Evolutionary conservation across 345 rosid genomes (phyloP).

Genomic region (Clausena lansium): DNA sequence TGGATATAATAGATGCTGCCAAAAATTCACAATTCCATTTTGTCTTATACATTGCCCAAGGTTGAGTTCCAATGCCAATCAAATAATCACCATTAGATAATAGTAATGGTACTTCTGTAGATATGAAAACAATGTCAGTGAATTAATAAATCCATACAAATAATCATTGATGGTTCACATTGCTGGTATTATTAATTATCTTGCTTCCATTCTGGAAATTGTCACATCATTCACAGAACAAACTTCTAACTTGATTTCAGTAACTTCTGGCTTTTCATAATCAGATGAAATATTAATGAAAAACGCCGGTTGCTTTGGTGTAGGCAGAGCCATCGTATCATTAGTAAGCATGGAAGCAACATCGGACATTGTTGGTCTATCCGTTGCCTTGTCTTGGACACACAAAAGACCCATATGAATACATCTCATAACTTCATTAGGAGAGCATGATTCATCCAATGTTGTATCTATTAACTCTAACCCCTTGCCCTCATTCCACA

Average conservation of each 20-base stretch:
- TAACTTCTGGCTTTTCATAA: not conserved
- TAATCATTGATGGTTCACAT: no score
- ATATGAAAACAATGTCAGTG: no score
- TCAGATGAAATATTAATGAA: not conserved
- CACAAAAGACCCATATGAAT: constrained; percentile 18
- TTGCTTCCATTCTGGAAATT: not conserved
- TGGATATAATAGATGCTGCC: no score
- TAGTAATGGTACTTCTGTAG: no score
- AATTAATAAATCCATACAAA: no score
- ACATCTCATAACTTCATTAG: not conserved
- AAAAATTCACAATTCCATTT: no score
- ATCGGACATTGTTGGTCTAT: constrained; percentile 11
- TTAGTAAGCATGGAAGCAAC: constrained; percentile 12
- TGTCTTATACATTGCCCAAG: no score
- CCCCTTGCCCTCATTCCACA: not conserved
- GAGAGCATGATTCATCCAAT: not conserved
- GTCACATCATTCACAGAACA: not conserved
- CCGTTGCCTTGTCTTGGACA: not conserved
- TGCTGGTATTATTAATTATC: not conserved
- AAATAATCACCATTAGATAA: no score
- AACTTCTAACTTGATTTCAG: not conserved
- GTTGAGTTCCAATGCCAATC: no score
- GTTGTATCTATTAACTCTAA: constrained; percentile 3
- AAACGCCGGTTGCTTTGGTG: constrained; percentile 14
- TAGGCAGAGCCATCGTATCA: not conserved